Evolutionary conservation across 306 rosid species (phyloP).

Genomic region (Cucumis cinereus): DNA sequence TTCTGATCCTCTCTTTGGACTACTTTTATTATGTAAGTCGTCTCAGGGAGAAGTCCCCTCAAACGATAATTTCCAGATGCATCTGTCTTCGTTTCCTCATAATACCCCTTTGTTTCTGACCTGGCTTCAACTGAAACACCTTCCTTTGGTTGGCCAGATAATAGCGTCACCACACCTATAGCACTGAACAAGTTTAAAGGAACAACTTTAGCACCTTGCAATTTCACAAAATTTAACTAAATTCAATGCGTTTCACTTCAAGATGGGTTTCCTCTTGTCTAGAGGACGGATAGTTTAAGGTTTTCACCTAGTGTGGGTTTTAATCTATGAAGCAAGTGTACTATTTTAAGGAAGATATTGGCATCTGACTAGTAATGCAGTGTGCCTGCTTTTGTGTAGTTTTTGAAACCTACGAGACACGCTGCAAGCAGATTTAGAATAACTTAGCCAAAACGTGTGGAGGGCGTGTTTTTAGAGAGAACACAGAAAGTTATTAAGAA

Average conservation of each 20-base stretch:
- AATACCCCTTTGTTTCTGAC: constrained; percentile 80
- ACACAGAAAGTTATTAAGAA: not conserved
- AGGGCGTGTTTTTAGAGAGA: not conserved
- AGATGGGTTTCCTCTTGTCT: not conserved
- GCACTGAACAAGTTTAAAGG: constrained; percentile 48
- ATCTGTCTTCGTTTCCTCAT: constrained; percentile 89
- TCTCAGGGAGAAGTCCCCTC: constrained; percentile 90
- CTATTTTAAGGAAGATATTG: not conserved
- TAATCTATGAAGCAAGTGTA: not conserved
- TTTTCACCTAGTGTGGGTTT: not conserved
- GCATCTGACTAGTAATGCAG: not conserved
- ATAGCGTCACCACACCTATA: constrained; percentile 51
- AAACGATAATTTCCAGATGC: constrained; percentile 75
- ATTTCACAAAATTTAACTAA: not conserved
- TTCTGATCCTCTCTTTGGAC: constrained; percentile 46
- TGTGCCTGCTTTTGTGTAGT: not conserved
- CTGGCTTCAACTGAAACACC: constrained; percentile 90
- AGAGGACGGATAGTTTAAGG: not conserved
- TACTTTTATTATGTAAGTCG: constrained; percentile 58
- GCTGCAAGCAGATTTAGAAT: not conserved
- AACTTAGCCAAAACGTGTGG: not conserved
- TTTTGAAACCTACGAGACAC: not conserved
- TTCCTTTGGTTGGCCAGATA: constrained; percentile 94
- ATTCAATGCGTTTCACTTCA: not conserved
- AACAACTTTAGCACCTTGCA: constrained; percentile 25